Percentiles rank a stretch among this genome's conserved stretches.
phyloP scores from a whole-genome alignment of 2,329 filamentous ascomycete genomes.

The Seiridium unicorne region DNA sequence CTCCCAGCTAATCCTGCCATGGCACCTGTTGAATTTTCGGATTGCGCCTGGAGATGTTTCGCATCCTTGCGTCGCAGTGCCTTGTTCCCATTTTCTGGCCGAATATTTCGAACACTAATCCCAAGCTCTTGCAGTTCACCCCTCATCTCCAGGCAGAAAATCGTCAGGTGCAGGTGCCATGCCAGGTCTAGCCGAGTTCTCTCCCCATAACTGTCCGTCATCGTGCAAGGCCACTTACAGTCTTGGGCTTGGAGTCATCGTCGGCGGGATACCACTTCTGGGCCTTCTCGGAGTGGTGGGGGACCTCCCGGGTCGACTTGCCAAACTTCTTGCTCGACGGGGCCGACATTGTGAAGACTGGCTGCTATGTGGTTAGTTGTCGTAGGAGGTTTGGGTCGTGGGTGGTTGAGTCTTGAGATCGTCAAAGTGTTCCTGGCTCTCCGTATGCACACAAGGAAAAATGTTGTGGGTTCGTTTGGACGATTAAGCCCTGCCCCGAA shows the following conservation, averaged over 20 bases:
- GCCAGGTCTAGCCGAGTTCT: neutral
- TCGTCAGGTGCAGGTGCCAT: neutral
- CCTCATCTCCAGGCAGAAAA: too few relatives aligned
- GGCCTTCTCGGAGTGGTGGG: constrained; percentile 84
- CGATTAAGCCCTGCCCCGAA: constrained; percentile 6
- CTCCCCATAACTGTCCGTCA: neutral
- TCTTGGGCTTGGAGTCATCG: constrained; percentile 84
- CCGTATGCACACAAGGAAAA: constrained; percentile 6
- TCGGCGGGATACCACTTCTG: constrained; percentile 99
- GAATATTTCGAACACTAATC: too few relatives aligned
- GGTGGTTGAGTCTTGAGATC: constrained; percentile 5
- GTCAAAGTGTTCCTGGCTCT: neutral
- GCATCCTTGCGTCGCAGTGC: neutral
- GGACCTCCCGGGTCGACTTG: constrained; percentile 91
- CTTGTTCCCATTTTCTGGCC: too few relatives aligned
- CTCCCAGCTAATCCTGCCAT: neutral
- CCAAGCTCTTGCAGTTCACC: too few relatives aligned
- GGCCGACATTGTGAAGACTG: constrained; percentile 68
- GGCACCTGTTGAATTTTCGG: neutral
- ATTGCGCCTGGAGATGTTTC: constrained; percentile 4
- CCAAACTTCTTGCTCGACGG: constrained; percentile 91
- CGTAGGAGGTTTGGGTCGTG: neutral
- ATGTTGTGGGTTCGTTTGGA: constrained; percentile 7
- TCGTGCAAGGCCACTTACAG: constrained; percentile 66
- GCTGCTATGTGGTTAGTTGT: constrained; percentile 9